Evolutionary conservation across 164 flowering plant species (phyloP).

Genomic region (Tinospora cordifolia): DNA sequence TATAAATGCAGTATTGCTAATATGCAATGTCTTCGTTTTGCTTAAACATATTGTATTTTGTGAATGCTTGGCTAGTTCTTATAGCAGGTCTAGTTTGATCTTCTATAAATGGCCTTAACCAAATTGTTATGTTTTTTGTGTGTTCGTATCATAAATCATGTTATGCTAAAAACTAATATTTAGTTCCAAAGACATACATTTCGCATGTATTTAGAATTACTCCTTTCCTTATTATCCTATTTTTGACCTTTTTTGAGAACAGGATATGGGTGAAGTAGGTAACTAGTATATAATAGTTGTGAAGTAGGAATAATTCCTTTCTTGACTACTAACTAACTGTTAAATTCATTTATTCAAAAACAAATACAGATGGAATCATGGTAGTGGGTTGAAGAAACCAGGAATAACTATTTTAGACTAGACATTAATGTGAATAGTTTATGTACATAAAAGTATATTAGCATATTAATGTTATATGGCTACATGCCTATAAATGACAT

Average conservation of each 20-base stretch:
- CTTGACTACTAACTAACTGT: conserved; percentile 1
- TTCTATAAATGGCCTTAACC: too few relatives aligned
- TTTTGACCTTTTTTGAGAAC: conserved; percentile 6
- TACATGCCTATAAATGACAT: too few relatives aligned
- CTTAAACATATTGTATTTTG: too few relatives aligned
- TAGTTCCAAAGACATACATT: background rate
- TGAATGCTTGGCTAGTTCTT: too few relatives aligned
- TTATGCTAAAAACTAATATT: background rate
- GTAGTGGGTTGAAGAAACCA: too few relatives aligned
- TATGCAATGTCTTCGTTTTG: background rate
- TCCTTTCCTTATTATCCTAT: background rate
- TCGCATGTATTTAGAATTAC: background rate
- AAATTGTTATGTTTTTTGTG: background rate
- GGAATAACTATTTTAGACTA: too few relatives aligned
- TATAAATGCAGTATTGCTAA: background rate
- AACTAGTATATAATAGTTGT: too few relatives aligned
- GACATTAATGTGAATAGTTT: too few relatives aligned
- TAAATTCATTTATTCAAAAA: background rate
- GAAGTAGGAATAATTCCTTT: too few relatives aligned
- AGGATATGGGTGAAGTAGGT: conserved; percentile 52
- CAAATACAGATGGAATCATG: background rate
- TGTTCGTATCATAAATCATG: background rate
- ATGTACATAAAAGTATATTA: too few relatives aligned
- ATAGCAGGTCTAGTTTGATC: too few relatives aligned
- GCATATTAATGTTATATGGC: too few relatives aligned